Evolutionary conservation across 164 flowering plant genomes (phyloP), one percentile per base, ranked within the genome.

Genomic region (Taxillus chinensis): DNA sequence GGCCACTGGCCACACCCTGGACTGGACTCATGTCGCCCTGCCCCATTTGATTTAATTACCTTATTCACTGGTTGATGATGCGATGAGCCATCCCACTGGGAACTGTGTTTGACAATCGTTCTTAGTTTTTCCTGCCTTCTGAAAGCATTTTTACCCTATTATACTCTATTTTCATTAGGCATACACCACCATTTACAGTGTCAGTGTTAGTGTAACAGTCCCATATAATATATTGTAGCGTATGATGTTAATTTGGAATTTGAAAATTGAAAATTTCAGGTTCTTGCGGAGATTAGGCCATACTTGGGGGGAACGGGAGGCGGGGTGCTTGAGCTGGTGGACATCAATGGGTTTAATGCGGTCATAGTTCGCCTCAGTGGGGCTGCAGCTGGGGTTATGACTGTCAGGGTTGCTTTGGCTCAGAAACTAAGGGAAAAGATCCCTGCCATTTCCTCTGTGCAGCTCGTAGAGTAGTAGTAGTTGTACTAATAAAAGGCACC

Each of bases 351-450:
- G 7, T 82, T 78, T 60, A 27, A 27, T 27, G 81, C 82, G 27
- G 89, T 81, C 53, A 86, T 78, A 70, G 88, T 90, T 60, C 79
- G 86, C 59, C 82, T 90, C 2, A 81, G 82, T 64, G 96, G 96
- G 2, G 92, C 98, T 53, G 95, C 96, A 63, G 95, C 98, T 54
- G 78, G 79, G 11, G 95, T 92, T 12, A 85, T 83, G 91, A 92
- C 98, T 9, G 96, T 89, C 7, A 88, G 98, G 3, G 98, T 92
- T n/a, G 98, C 98, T 49, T 68, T 89, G n/a, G 83, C 96, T 15
- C 95, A 92, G 62, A 92, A 89, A 57, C 64, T 89, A 72, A 82
- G 95, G 76, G 98, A 87, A 64, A 87, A 84, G 59, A 89, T 89
- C 69, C 92, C 98, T 12, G 67, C 73, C 49, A 92, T 92, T 67